A percentile compares a stretch with the other conserved stretches of the same genome.
These are phyloP conservation scores for Seminavis robusta DNA, from an alignment of 108 stramenopile species.

Conservation along the genomic window DNA sequence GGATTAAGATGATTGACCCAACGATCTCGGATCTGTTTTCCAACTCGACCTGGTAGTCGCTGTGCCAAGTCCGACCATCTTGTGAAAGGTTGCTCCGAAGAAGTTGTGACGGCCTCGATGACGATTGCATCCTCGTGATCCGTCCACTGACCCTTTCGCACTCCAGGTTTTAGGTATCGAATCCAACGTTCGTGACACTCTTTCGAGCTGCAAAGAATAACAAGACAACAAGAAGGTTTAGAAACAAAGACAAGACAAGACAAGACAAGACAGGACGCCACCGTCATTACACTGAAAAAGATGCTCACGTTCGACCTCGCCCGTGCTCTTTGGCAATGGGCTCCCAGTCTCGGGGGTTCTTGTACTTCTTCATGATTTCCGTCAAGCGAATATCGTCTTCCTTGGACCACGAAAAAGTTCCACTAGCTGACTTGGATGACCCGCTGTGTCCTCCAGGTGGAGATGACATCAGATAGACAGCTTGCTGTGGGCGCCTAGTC, in stretches of 20 bases:
- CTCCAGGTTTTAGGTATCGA: constrained; percentile 77
- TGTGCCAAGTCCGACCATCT: constrained; percentile 86
- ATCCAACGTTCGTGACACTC: constrained; percentile 86
- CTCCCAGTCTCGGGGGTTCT: constrained; percentile 83
- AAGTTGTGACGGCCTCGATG: constrained; percentile 70
- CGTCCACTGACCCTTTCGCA: constrained; percentile 79
- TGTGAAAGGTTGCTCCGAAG: constrained; percentile 77
- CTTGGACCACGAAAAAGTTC: constrained; percentile 61
- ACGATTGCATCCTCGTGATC: constrained; percentile 84
- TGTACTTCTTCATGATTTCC: constrained; percentile 82
- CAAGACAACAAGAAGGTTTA: too few species aligned
- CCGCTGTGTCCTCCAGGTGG: constrained; percentile 2
- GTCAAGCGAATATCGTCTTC: constrained; percentile 72
- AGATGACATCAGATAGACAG: constrained; percentile 46
- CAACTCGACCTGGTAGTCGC: constrained; percentile 79
- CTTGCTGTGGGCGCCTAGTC: constrained; percentile 29
- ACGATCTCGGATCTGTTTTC: constrained; percentile 87
- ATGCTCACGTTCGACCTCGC: constrained; percentile 34
- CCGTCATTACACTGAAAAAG: background rate
- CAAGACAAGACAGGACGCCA: background rate
- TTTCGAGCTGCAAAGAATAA: constrained; percentile 31
- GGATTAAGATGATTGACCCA: constrained; percentile 92
- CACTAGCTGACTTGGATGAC: constrained; percentile 20
- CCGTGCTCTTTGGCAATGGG: constrained; percentile 79
- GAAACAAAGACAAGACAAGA: background rate